phyloP scores from a whole-genome alignment of 2,329 filamentous ascomycete species.

The Colletotrichum nymphaeae region DNA sequence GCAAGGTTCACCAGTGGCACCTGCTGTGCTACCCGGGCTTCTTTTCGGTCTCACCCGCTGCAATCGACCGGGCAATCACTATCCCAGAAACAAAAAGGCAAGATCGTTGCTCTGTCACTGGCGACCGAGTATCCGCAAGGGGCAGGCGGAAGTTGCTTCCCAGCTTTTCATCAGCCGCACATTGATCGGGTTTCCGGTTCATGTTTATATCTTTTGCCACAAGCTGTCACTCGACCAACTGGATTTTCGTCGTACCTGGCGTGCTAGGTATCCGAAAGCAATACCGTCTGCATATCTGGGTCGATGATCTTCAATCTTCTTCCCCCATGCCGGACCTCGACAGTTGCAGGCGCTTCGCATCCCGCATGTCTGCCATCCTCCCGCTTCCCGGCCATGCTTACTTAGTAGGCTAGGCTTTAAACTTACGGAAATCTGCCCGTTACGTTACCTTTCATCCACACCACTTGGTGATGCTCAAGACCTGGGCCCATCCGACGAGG shows the following conservation, averaged over 20 bases:
- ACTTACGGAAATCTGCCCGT: neutral
- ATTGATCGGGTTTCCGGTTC: neutral
- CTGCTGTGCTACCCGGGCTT: neutral
- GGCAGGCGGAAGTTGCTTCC: neutral
- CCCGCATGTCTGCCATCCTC: slow-evolving; percentile 27
- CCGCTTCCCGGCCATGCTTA: slow-evolving; percentile 3
- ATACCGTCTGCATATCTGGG: slow-evolving; percentile 11
- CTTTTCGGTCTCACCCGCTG: slow-evolving; percentile 10
- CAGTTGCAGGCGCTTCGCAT: slow-evolving; percentile 34
- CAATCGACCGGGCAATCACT: neutral
- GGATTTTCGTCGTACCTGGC: slow-evolving; percentile 3
- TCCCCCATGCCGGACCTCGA: slow-evolving; percentile 16
- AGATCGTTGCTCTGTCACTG: slow-evolving; percentile 46
- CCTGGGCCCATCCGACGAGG: slow-evolving; percentile 10
- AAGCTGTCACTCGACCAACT: slow-evolving; percentile 3
- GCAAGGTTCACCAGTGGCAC: slow-evolving; percentile 13
- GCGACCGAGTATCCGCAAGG: slow-evolving; percentile 15
- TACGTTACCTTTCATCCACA: slow-evolving; percentile 24
- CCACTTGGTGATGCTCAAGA: neutral
- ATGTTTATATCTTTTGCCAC: slow-evolving; percentile 16
- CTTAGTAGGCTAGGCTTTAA: neutral
- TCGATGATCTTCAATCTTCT: slow-evolving; percentile 15
- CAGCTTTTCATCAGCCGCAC: neutral
- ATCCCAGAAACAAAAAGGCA: slow-evolving; percentile 48
- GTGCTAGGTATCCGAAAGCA: neutral